These are phyloP conservation scores for Talaromyces sp. DNA, from an alignment of 2,329 filamentous ascomycete genomes.

Conservation along the genomic window DNA sequence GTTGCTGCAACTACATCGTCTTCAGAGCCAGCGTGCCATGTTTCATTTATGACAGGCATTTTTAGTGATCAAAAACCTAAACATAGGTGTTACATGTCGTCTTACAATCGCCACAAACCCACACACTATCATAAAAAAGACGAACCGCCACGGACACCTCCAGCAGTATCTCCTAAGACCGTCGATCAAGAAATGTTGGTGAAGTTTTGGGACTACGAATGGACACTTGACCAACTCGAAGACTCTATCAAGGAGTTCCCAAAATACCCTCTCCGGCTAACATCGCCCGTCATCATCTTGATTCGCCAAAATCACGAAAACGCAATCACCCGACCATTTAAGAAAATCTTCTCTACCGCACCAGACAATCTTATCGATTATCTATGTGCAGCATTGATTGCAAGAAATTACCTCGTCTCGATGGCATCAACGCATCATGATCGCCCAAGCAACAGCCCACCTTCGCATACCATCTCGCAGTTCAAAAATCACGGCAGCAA, in stretches of 20 bases:
- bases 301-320: conserved; percentile 38
- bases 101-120: conserved; percentile 12
- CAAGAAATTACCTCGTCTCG: conserved; percentile 37
- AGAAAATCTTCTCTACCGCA: conserved; percentile 35
- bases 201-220: conserved; percentile 39
- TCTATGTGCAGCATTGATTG: conserved; percentile 37
- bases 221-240: conserved; percentile 39
- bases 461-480: conserved; percentile 3
- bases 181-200: conserved; percentile 30
- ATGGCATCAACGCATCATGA: conserved; percentile 28
- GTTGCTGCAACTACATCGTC: background rate
- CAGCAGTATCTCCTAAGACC: conserved; percentile 22
- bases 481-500: background rate
- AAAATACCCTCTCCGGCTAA: conserved; percentile 34
- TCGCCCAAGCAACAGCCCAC: conserved; percentile 23
- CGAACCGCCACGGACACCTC: conserved; percentile 14
- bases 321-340: conserved; percentile 32
- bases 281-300: conserved; percentile 39
- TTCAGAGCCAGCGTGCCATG: conserved; percentile 5
- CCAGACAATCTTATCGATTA: conserved; percentile 34
- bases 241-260: conserved; percentile 37
- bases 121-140: background rate
- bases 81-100: conserved; percentile 16
- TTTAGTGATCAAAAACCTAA: conserved; percentile 12
- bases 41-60: conserved; percentile 12